Base-by-base conservation (phyloP, 2,329 filamentous ascomycete genomes). In the Cadophora gregata region DNA sequence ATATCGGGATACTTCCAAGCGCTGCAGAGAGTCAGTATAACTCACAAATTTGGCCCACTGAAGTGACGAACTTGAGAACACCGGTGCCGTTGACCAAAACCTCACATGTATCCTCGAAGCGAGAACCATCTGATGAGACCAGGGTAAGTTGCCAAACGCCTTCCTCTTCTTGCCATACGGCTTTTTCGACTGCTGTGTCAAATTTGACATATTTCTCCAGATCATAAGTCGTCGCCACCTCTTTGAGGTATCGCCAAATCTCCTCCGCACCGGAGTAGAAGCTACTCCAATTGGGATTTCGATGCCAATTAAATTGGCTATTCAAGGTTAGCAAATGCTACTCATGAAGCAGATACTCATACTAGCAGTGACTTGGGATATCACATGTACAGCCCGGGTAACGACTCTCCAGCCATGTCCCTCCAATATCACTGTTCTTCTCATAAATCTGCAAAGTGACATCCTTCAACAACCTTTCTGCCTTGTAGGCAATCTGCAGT, bases 341-440 rank as follows among this genome's bases (percentile, higher is more conserved):
- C 12, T 8, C 7, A 16, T 33, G 12, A 2, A 21, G 19, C 7
- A 8, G 5, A 6, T 21, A 84, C 73, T 86, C 87, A 73, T 86
- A 86, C 73, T 89, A 89, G 76, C 84, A 86, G 76, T 88, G 85
- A 33, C 42, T 84, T 10, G 84, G 84, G 38, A 86, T 80, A 73
- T 87, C 86, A 72, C 84, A 87, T 62, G 80, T 80, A 70, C 84
- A 80, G 64, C 82, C 85, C 1, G 84, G 85, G 70, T 85, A 88
- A 63, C 82, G 83, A 74, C 86, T 86, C 69, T 87, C 84, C 33
- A 88, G 83, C 82, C 83, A 85, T 0, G 81, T 83, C 0, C 82
- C 82, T 4, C 81, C 81, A 38, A 79, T 78, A 5, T 74, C 77
- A 12, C 74, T 71, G 31, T 76, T 80, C 24, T 78, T 78, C 67